Conservation (phyloP, 192 early-diverging fungal genomes). For the Mortierella antarctica region DNA sequence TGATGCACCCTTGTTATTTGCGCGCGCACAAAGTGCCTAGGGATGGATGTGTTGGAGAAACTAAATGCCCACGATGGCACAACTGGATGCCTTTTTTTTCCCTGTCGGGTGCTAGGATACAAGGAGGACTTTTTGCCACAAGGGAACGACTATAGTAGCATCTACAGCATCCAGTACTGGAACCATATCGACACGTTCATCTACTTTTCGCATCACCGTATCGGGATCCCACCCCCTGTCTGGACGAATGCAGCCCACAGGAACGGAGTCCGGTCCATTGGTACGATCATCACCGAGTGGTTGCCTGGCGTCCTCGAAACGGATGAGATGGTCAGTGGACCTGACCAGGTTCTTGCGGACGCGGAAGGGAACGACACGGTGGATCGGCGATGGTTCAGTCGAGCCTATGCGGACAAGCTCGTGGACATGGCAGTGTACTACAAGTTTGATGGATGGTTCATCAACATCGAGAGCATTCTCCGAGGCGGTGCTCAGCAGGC, state of each 20-base stretch:
- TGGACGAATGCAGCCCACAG: slow-evolving; percentile 74
- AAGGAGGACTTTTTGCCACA: slow-evolving; percentile 60
- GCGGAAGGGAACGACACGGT: slow-evolving; percentile 11
- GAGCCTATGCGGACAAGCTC: slow-evolving; percentile 65
- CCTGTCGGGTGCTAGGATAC: slow-evolving; percentile 54
- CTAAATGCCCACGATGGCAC: neutral
- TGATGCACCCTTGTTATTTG: too few species aligned
- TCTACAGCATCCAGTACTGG: slow-evolving; percentile 72
- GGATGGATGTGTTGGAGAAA: too few species aligned
- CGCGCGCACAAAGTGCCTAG: too few species aligned
- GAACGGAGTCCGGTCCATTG: slow-evolving; percentile 67
- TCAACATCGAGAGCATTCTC: slow-evolving; percentile 72
- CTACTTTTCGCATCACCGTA: slow-evolving; percentile 70
- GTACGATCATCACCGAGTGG: slow-evolving; percentile 75
- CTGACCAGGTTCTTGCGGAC: slow-evolving; percentile 20
- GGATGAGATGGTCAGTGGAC: slow-evolving; percentile 67
- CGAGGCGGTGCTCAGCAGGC: slow-evolving; percentile 39
- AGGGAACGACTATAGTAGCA: slow-evolving; percentile 54
- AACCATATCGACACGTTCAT: slow-evolving; percentile 71
- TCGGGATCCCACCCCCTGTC: slow-evolving; percentile 67
- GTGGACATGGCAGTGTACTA: slow-evolving; percentile 71
- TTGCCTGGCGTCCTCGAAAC: slow-evolving; percentile 58
- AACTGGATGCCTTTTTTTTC: neutral
- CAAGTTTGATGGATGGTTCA: slow-evolving; percentile 73
- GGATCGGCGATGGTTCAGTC: slow-evolving; percentile 56